Conservation (phyloP, 345 rosid species). For the Melastoma malabathricum region DNA sequence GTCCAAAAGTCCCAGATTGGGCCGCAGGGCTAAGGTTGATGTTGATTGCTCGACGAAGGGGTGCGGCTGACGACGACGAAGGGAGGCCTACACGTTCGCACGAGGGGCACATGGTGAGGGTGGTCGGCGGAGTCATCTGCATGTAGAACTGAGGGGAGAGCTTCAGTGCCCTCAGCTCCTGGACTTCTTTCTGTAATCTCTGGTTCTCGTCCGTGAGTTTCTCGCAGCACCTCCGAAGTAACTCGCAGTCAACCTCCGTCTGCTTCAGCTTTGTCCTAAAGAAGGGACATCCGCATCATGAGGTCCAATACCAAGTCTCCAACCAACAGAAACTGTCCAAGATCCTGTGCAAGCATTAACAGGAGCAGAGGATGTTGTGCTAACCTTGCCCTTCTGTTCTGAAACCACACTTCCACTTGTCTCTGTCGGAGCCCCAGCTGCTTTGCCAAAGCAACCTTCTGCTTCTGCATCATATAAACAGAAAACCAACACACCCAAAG, state of each 20-base stretch:
- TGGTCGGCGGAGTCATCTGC: conserved; percentile 98
- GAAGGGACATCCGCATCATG: too few relatives aligned
- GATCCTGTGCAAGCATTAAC: too few relatives aligned
- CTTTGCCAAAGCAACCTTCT: conserved; percentile 75
- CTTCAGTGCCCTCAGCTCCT: conserved; percentile 87
- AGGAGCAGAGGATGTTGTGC: background rate
- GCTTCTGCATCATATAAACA: conserved; percentile 41
- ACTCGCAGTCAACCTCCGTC: conserved; percentile 97
- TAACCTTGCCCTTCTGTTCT: conserved; percentile 96
- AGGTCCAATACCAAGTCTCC: too few relatives aligned
- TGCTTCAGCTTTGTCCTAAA: conserved; percentile 94
- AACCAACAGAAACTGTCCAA: too few relatives aligned
- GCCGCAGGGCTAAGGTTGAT: too few relatives aligned
- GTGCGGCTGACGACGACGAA: conserved; percentile 5
- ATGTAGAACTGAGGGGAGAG: conserved; percentile 95
- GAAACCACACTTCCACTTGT: conserved; percentile 99
- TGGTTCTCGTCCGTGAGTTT: conserved; percentile 93
- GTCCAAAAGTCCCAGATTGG: too few relatives aligned
- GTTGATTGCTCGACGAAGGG: too few relatives aligned
- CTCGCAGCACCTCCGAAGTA: conserved; percentile 87
- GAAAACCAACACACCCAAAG: background rate
- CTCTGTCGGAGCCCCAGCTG: conserved; percentile 75
- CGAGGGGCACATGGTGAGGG: conserved; percentile 96
- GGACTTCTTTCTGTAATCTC: conserved; percentile 88
- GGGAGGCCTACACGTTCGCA: conserved; percentile 89